Conservation (phyloP, 768 basidiomycete genomes). For the Boletus bicolor region DNA sequence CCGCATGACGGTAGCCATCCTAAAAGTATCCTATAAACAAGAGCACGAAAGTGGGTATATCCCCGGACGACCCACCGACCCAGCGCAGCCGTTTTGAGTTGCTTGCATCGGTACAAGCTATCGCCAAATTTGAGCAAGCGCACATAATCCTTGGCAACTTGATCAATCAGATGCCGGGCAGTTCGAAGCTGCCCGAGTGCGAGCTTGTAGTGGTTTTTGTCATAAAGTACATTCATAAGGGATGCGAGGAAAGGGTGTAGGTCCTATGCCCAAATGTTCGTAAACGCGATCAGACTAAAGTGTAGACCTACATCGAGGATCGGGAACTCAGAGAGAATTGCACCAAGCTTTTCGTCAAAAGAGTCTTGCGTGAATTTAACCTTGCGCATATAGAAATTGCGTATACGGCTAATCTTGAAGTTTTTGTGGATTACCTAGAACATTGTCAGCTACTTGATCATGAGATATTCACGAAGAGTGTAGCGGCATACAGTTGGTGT, state of each 20-base stretch:
- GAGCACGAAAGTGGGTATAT: neutral
- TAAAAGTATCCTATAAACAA: constrained; percentile 26
- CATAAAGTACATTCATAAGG: constrained; percentile 96
- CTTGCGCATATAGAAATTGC: constrained; percentile 98
- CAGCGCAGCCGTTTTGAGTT: constrained; percentile 94
- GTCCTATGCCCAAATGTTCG: constrained; percentile 45
- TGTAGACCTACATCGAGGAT: constrained; percentile 80
- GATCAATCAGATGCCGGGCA: constrained; percentile 92
- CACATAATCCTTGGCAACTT: constrained; percentile 95
- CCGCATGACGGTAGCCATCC: constrained; percentile 98
- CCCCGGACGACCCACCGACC: constrained; percentile 71
- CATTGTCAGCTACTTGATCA: constrained; percentile 1
- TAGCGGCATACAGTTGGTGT: constrained; percentile 74
- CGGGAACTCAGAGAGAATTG: constrained; percentile 94
- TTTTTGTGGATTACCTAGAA: constrained; percentile 95
- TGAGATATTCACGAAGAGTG: neutral
- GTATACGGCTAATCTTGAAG: constrained; percentile 98
- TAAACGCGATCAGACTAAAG: neutral
- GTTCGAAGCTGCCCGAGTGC: constrained; percentile 97
- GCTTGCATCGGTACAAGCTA: constrained; percentile 96
- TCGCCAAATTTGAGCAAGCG: constrained; percentile 97
- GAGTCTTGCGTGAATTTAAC: constrained; percentile 98
- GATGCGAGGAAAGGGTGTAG: constrained; percentile 95
- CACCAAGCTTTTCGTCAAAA: constrained; percentile 92
- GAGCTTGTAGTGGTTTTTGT: constrained; percentile 99